phyloP scores from a whole-genome alignment of 805 yeast species.

The Candida namnaoensis region DNA sequence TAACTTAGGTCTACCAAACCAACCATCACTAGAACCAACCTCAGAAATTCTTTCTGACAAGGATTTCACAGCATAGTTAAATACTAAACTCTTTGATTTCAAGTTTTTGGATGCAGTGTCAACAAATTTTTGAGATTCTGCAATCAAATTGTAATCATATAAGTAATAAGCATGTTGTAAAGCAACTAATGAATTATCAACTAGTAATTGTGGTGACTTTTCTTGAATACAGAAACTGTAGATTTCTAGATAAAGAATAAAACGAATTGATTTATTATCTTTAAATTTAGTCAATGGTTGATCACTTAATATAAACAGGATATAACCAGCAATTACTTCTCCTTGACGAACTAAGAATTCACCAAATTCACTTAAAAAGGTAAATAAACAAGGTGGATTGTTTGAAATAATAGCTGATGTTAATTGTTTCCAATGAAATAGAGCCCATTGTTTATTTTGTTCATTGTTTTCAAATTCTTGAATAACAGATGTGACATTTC shows the following conservation, averaged over 20 bases:
- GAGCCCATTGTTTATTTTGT: constrained; percentile 38
- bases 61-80: constrained; percentile 24
- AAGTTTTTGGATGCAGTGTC: constrained; percentile 38
- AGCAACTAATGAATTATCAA: constrained; percentile 53
- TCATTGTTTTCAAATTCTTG: constrained; percentile 33
- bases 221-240: constrained; percentile 12
- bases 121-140: constrained; percentile 54
- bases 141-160: constrained; percentile 54
- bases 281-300: constrained; percentile 27
- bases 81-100: constrained; percentile 27
- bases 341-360: constrained; percentile 30
- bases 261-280: constrained; percentile 5
- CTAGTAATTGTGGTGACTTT: constrained; percentile 19
- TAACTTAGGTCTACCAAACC: constrained; percentile 74
- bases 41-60: constrained; percentile 40
- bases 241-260: constrained; percentile 23
- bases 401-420: constrained; percentile 30
- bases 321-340: constrained; percentile 27
- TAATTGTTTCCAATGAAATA: constrained; percentile 42
- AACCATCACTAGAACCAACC: constrained; percentile 40
- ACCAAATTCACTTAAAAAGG: constrained; percentile 45
- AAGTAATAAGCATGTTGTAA: constrained; percentile 59
- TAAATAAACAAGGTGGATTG: constrained; percentile 20
- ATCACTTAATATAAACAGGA: constrained; percentile 39
- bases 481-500: constrained; percentile 47